Base-by-base conservation (phyloP, 257 asterid genomes). In the Dorcoceras hygrometricum region DNA sequence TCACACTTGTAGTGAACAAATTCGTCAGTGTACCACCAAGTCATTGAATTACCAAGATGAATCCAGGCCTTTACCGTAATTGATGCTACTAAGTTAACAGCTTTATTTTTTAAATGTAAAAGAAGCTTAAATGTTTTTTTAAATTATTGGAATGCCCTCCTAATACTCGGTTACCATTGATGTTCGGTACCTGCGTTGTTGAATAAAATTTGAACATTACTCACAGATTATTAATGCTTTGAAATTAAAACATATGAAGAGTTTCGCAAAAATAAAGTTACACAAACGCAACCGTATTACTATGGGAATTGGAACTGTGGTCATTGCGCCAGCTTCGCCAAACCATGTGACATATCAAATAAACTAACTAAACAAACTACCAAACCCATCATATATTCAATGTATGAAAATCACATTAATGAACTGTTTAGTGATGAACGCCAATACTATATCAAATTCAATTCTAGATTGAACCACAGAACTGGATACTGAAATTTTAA, bases 331-430 rank as follows among this genome's bases (percentile, higher is more conserved):
- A 14, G 20, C 16, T 43, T 43, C 20, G 20, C 1, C 8, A 7
- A 43, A 43, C 53, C 20, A 43, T 11, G 20, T 43, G 20, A 16
- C 53, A 39, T 43, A 43, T 43, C 19, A 43, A 16, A 14, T 14
- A 16, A 46, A 46, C 54, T 18, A 46, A 46, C 54, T 14, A 46
- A 5, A 46, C 8, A 16, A 16, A 46, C 54, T 18, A 46, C 53
- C 53, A 65, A 71, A 51, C 27, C 31, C 23, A 8, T 4, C 18
- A 71, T 25, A n/a, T 18, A 61, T 28, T 54, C 63, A 62, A 71
- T 48, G 25, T 59, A 63, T 57, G 54, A 34, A 36, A 19, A 29
- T 1, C 59, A 68, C 39, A 32, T 48, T 23, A 18, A 34, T 11
- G 1, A 23, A n/a, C 18, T 56, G 19, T 23, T 27, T 43, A 57